These are phyloP conservation scores for Porphyrellus cyaneotinctus DNA, from an alignment of 768 basidiomycete genomes.

Conservation along the genomic window DNA sequence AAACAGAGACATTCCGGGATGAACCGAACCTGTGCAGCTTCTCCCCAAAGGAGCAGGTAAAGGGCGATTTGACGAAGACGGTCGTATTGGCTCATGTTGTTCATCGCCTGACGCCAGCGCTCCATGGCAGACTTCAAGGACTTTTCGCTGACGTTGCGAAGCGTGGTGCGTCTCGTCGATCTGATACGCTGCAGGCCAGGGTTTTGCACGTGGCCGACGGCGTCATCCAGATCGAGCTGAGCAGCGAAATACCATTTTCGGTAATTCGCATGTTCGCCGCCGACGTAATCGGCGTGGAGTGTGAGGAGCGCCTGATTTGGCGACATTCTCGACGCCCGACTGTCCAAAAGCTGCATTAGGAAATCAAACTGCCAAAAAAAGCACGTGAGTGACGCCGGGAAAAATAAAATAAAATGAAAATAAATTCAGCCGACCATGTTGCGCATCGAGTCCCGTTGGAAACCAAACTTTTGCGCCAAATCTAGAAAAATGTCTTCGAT, in stretches of 20 bases:
- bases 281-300: conserved; percentile 97
- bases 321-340: conserved; percentile 94
- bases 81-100: conserved; percentile 98
- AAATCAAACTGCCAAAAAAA: conserved; percentile 74
- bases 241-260: conserved; percentile 99
- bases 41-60: conserved; percentile 95
- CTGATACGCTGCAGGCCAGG: conserved; percentile 83
- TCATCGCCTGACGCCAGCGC: conserved; percentile 97
- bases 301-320: conserved; percentile 94
- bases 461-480: conserved; percentile 97
- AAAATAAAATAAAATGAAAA: conserved; percentile 12
- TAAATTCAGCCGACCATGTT: conserved; percentile 73
- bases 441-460: conserved; percentile 91
- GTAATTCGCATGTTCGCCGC: conserved; percentile 97
- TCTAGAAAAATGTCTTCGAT: conserved; percentile 98
- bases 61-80: conserved; percentile 94
- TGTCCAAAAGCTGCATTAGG: conserved; percentile 95
- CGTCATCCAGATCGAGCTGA: conserved; percentile 97
- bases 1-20: conserved; percentile 96
- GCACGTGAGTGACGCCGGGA: conserved; percentile 6
- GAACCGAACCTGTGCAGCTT: conserved; percentile 96
- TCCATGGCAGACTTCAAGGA: conserved; percentile 80
- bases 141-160: conserved; percentile 55
- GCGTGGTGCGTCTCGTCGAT: conserved; percentile 58
- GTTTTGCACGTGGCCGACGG: conserved; percentile 88